These are phyloP conservation scores for Rickenella mellea DNA, from an alignment of 768 basidiomycete species.

Conservation along the genomic window DNA sequence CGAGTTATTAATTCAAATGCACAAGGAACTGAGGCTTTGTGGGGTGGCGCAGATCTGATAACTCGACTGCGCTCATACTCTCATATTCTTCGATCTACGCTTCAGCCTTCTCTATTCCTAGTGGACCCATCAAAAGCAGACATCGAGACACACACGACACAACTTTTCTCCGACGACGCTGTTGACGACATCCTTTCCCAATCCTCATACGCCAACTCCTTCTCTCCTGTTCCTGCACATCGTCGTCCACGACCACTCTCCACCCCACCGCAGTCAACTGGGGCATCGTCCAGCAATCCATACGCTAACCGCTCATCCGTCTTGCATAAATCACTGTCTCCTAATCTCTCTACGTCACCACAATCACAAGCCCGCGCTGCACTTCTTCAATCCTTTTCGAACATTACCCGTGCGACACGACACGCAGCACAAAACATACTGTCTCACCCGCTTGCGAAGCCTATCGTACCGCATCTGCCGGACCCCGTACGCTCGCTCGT, in stretches of 20 bases:
- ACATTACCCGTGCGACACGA: constrained; percentile 85
- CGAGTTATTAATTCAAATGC: constrained; percentile 42
- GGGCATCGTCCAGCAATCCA: constrained; percentile 28
- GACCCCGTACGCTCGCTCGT: constrained; percentile 89
- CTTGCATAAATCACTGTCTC: constrained; percentile 64
- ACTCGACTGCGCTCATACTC: constrained; percentile 67
- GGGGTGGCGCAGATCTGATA: constrained; percentile 86
- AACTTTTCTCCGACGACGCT: constrained; percentile 77
- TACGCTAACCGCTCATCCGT: constrained; percentile 66
- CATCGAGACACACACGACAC: constrained; percentile 82
- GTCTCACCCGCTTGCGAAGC: constrained; percentile 91
- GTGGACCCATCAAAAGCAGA: constrained; percentile 91
- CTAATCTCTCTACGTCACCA: constrained; percentile 42
- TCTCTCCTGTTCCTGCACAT: constrained; percentile 79
- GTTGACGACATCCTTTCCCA: constrained; percentile 81
- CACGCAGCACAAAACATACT: constrained; percentile 93
- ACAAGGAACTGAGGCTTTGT: constrained; percentile 39
- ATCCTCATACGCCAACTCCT: constrained; percentile 65
- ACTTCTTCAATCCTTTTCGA: constrained; percentile 88
- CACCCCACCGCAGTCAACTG: constrained; percentile 19
- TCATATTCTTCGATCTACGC: constrained; percentile 73
- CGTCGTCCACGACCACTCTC: constrained; percentile 64
- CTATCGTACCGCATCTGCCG: constrained; percentile 91
- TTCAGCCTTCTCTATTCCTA: constrained; percentile 81
- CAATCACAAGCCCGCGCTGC: constrained; percentile 66